phyloP scores from a whole-genome alignment of 176 grass and related monocot species.

The Avena eriantha region DNA sequence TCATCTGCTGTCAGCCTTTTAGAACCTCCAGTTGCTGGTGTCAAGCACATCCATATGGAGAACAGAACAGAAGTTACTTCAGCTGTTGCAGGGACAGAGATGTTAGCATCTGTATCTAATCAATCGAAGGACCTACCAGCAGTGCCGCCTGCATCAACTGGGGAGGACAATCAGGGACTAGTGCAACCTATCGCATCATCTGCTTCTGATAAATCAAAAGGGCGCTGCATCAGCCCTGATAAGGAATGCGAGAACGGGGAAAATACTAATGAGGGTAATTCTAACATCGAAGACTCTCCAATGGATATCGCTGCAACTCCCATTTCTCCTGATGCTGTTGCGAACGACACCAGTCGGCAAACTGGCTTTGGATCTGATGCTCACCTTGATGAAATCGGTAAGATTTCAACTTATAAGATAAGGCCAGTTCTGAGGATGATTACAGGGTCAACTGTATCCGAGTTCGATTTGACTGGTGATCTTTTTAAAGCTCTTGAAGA shows the following conservation, averaged over 20 bases:
- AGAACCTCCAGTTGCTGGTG: slow-evolving; percentile 52
- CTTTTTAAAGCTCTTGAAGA: slow-evolving; percentile 84
- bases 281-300: slow-evolving; percentile 61
- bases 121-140: slow-evolving; percentile 60
- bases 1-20: slow-evolving; percentile 58
- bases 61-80: slow-evolving; percentile 66
- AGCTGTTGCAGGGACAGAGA: slow-evolving; percentile 73
- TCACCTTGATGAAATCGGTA: slow-evolving; percentile 70
- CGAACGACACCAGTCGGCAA: slow-evolving; percentile 51
- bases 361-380: slow-evolving; percentile 57
- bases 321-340: slow-evolving; percentile 60
- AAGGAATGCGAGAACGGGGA: slow-evolving; percentile 65
- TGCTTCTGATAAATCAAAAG: slow-evolving; percentile 71
- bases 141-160: slow-evolving; percentile 40
- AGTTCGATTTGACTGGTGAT: slow-evolving; percentile 87
- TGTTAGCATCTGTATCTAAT: slow-evolving; percentile 77
- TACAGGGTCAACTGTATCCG: slow-evolving; percentile 67
- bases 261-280: slow-evolving; percentile 68
- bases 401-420: slow-evolving; percentile 79
- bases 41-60: slow-evolving; percentile 67
- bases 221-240: slow-evolving; percentile 52
- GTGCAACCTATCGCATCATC: slow-evolving; percentile 50
- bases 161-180: slow-evolving; percentile 51
- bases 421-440: slow-evolving; percentile 77
- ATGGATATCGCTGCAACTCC: slow-evolving; percentile 57